These are phyloP conservation scores for Pythium grandisporangium DNA, from an alignment of 352 stramenopile genomes.

Conservation along the genomic window DNA sequence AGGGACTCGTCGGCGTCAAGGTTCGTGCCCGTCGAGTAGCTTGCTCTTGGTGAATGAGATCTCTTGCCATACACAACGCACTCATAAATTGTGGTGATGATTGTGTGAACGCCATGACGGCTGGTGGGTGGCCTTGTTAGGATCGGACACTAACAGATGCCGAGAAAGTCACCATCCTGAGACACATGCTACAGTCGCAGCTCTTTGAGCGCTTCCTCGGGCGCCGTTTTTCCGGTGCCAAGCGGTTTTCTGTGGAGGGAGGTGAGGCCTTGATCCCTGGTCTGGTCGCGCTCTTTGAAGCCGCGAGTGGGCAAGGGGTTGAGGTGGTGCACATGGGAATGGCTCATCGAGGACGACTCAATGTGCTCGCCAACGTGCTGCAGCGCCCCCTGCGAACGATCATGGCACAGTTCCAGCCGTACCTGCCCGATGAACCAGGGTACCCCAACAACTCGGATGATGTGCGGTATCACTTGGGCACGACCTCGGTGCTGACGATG, in stretches of 20 bases:
- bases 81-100: too few relatives aligned
- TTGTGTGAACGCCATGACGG: too few relatives aligned
- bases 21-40: too few relatives aligned
- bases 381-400: conserved; percentile 95
- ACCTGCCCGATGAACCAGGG: conserved; percentile 74
- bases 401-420: conserved; percentile 82
- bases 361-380: conserved; percentile 98
- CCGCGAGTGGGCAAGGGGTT: conserved; percentile 91
- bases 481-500: conserved; percentile 62
- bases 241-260: conserved; percentile 98
- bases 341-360: conserved; percentile 96
- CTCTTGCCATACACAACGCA: too few relatives aligned
- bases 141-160: conserved; percentile 45
- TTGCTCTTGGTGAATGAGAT: too few relatives aligned
- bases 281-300: conserved; percentile 94
- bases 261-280: conserved; percentile 94
- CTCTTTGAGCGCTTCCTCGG: conserved; percentile 98
- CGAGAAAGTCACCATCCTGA: conserved; percentile 93
- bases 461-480: conserved; percentile 84
- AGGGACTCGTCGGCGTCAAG: conserved; percentile 59
- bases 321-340: conserved; percentile 99
- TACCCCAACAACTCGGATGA: conserved; percentile 87
- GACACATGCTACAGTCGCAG: conserved; percentile 92
- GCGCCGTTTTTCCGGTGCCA: conserved; percentile 90
- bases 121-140: too few relatives aligned